Conservation (phyloP, 2,329 filamentous ascomycete genomes). For the Pseudonectria buxi region DNA sequence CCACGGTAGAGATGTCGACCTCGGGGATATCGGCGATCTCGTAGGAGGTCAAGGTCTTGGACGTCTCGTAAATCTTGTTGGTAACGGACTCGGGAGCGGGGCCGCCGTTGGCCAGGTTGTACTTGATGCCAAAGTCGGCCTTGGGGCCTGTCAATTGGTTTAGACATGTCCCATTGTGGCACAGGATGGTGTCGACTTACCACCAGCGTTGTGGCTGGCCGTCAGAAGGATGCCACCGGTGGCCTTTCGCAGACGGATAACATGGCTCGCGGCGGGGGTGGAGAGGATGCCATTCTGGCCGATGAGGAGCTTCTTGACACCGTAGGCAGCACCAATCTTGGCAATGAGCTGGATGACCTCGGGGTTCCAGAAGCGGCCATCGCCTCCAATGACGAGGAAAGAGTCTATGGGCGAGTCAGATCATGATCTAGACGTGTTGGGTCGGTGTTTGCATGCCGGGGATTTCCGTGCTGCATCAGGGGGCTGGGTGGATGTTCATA, state of each 20-base stretch:
- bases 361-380: constrained; percentile 95
- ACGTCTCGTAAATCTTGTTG: constrained; percentile 93
- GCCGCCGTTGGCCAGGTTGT: constrained; percentile 94
- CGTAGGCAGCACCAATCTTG: constrained; percentile 93
- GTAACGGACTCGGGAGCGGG: constrained; percentile 94
- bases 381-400: constrained; percentile 93
- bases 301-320: constrained; percentile 97
- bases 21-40: constrained; percentile 85
- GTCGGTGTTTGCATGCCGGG: background rate
- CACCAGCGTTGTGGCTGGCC: constrained; percentile 96
- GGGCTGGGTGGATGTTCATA: constrained; percentile 23
- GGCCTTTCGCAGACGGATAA: constrained; percentile 90
- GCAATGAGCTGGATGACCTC: constrained; percentile 95
- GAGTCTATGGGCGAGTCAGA: constrained; percentile 38
- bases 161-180: background rate
- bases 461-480: background rate
- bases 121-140: constrained; percentile 99
- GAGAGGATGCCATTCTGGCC: constrained; percentile 95
- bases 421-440: constrained; percentile 10
- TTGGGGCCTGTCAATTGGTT: constrained; percentile 58
- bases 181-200: constrained; percentile 43
- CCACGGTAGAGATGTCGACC: constrained; percentile 75
- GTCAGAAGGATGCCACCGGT: constrained; percentile 96
- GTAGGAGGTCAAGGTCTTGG: constrained; percentile 85
- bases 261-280: constrained; percentile 89